A percentile compares a stretch with the other conserved stretches of the same genome.
Evolutionary conservation across 2,329 filamentous ascomycete genomes (phyloP).

Genomic region (Furcasterigmium sp.): DNA sequence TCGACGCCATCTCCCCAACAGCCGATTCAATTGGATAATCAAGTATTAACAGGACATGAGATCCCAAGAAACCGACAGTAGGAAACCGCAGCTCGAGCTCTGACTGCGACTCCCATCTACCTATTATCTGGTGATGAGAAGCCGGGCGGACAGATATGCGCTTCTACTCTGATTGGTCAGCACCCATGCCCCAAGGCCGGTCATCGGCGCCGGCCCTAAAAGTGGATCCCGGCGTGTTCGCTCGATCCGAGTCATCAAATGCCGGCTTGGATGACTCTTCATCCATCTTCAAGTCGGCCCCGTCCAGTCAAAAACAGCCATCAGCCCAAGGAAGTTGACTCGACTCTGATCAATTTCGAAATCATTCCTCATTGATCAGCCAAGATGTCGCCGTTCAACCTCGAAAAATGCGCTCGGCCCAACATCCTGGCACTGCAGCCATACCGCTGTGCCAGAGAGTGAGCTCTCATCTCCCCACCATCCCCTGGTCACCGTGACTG

Average conservation of each 20-base stretch:
- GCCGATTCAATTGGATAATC: too few species aligned
- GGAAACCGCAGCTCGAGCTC: too few species aligned
- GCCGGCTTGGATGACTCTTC: neutral
- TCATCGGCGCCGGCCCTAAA: neutral
- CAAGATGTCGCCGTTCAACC: slow-evolving; percentile 60
- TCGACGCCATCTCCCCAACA: too few species aligned
- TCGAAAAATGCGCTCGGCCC: slow-evolving; percentile 67
- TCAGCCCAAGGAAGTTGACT: neutral
- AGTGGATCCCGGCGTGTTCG: neutral
- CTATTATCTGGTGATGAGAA: neutral
- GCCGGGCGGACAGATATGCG: too few species aligned
- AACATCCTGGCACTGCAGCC: slow-evolving; percentile 75
- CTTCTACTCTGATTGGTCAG: neutral
- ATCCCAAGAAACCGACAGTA: too few species aligned
- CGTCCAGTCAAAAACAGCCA: neutral
- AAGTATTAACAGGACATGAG: too few species aligned
- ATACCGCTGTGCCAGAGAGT: slow-evolving; percentile 80
- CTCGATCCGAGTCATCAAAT: too few species aligned
- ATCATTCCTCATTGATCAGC: neutral
- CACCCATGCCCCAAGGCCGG: neutral
- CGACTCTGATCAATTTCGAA: neutral
- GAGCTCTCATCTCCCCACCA: slow-evolving; percentile 26
- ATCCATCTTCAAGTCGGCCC: neutral
- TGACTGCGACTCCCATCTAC: too few species aligned
- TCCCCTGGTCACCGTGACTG: neutral